phyloP scores from a whole-genome alignment of 371 early-diverging fungal genomes.

The Rhizopus arrhizus region DNA sequence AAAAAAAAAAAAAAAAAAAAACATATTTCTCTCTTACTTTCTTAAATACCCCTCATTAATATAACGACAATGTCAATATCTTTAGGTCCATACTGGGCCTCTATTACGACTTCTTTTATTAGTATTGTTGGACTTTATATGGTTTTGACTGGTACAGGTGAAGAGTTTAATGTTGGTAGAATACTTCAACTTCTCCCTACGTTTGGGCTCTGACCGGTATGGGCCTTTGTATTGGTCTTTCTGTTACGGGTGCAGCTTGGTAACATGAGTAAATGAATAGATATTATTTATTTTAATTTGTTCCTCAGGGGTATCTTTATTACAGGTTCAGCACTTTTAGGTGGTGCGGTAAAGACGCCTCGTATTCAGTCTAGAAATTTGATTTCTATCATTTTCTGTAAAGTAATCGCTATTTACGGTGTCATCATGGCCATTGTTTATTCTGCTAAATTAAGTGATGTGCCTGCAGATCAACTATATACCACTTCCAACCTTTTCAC shows the following conservation, averaged over 20 bases:
- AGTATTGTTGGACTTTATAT: slow-evolving; percentile 73
- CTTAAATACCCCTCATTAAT: no score
- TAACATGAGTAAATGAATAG: slow-evolving; percentile 30
- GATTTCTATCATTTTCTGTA: slow-evolving; percentile 97
- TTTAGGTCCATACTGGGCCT: slow-evolving; percentile 32
- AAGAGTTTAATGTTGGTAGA: slow-evolving; percentile 83
- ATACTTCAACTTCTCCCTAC: slow-evolving; percentile 87
- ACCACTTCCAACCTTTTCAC: slow-evolving; percentile 67
- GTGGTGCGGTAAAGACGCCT: slow-evolving; percentile 91
- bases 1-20: no score
- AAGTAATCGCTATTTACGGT: slow-evolving; percentile 98
- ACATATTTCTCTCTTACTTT: no score
- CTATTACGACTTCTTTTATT: slow-evolving; percentile 30
- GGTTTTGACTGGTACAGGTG: slow-evolving; percentile 84
- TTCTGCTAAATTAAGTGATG: slow-evolving; percentile 75
- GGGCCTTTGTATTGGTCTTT: slow-evolving; percentile 83
- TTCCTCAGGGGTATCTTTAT: slow-evolving; percentile 89
- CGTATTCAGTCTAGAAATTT: slow-evolving; percentile 95
- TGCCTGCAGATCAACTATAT: slow-evolving; percentile 48
- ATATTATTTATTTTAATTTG: no score
- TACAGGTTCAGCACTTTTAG: slow-evolving; percentile 88
- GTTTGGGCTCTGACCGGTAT: slow-evolving; percentile 91
- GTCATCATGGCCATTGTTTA: slow-evolving; percentile 97
- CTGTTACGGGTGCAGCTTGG: slow-evolving; percentile 96
- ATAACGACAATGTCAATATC: neutral